phyloP scores from a whole-genome alignment of 371 early-diverging fungal species.

The Cladochytrium tenue region DNA sequence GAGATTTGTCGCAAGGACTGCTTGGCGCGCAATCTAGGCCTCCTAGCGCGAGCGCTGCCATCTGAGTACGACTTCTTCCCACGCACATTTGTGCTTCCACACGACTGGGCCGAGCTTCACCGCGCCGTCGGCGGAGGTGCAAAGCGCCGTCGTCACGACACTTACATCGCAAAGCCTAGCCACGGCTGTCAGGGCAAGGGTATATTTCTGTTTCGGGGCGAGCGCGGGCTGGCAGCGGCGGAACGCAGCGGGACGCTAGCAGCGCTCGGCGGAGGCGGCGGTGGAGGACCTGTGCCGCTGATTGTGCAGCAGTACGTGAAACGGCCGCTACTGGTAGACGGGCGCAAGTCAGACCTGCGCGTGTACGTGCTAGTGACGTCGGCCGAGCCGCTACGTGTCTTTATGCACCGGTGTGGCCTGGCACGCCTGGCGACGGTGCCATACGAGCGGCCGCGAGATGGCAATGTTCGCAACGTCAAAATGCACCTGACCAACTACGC shows the following conservation, averaged over 20 bases:
- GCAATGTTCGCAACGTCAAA: slow-evolving; percentile 39
- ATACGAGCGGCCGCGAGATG: slow-evolving; percentile 40
- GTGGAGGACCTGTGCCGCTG: too few species aligned
- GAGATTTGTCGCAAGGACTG: slow-evolving; percentile 57
- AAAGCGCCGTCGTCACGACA: not conserved
- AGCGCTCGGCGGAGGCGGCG: slow-evolving; percentile 7
- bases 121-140: slow-evolving; percentile 15
- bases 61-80: slow-evolving; percentile 56
- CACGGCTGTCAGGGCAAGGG: slow-evolving; percentile 59
- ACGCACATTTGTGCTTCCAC: slow-evolving; percentile 46
- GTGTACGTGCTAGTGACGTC: slow-evolving; percentile 56
- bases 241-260: slow-evolving; percentile 3
- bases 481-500: slow-evolving; percentile 66
- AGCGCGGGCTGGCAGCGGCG: slow-evolving; percentile 1
- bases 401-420: slow-evolving; percentile 51
- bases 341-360: slow-evolving; percentile 56
- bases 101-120: slow-evolving; percentile 40
- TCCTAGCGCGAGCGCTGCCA: slow-evolving; percentile 44
- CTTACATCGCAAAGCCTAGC: slow-evolving; percentile 52
- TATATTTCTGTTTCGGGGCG: slow-evolving; percentile 43
- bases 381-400: slow-evolving; percentile 49
- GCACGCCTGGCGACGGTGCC: slow-evolving; percentile 54
- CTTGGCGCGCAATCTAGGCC: slow-evolving; percentile 50
- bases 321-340: slow-evolving; percentile 49
- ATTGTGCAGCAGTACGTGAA: slow-evolving; percentile 53